Evolutionary conservation across 1,284 basidiomycete genomes (phyloP), one percentile per base, ranked within the genome.

Genomic region (Fomitopsis palustris): DNA sequence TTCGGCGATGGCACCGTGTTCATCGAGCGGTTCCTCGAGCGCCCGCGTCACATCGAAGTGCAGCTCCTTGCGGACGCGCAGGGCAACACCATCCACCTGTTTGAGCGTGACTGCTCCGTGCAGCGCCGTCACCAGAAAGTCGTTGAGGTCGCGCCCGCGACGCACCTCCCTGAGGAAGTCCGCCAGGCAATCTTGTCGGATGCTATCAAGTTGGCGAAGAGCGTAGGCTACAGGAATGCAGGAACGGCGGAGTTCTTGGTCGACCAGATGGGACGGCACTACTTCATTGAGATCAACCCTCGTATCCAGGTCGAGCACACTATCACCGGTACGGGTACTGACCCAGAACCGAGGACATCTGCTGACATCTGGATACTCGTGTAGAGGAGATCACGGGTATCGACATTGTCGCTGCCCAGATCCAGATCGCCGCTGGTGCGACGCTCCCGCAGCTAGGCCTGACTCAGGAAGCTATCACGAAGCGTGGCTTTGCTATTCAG

Each of bases 301-400:
- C 94, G 95, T 80, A 97, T 98, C 70, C 95, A 98, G 76, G 95
- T 98, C 76, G 96, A 98, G 75, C 96, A 98, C 78, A 98, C 96
- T 47, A 96, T 96, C 73, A 96, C 94, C 64, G 93, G 92, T 92
- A 64, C 59, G 83, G 72, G 4, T 31, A 53, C 56, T 56, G 27
- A 25, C 54, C 62, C 41, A 53, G n/a, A 17, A n/a, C 42, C 42
- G 61, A 57, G 45, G 51, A 29, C 64, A 53, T 51, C 55, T 49
- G 52, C 54, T 59, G 56, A 52, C 55, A 16, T 53, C n/a, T 47
- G n/a, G 38, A 23, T 45, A 14, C 25, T 23, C n/a, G 64, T 58
- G 37, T 69, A 89, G 96, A 98, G 88, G 96, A 98, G 74, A 98
- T 99, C 71, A 98, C 96, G 61, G 96, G 96, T 56, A 95, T 98